Evolutionary conservation across 2,329 filamentous ascomycete genomes (phyloP), one percentile per base, ranked within the genome.

Genomic region (Aspergillus floridensis): DNA sequence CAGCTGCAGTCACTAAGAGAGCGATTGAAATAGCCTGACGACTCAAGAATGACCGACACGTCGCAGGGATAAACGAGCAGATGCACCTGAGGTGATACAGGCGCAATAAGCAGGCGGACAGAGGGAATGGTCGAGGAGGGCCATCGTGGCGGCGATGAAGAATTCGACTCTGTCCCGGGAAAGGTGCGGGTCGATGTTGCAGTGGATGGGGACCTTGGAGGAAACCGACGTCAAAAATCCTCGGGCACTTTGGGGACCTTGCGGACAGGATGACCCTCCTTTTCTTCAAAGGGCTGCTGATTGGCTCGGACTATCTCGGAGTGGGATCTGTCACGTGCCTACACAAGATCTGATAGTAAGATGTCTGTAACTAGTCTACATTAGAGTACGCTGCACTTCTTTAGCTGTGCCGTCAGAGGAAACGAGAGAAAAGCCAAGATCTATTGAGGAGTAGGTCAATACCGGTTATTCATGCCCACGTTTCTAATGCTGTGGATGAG

Each of bases 181-280:
- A 52, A 57, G 53, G 49, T 56, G 41, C 55, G n/a, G 53, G 49
- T 47, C 47, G 56, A 35, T 38, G 59, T 60, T 48, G 48, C 57
- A 59, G 58, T 59, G 60, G 59, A 70, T 69, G 71, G 58, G 69
- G 70, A 73, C 71, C 71, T 74, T 74, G 71, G 66, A 66, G 63
- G 65, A 62, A 58, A 61, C 51, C 52, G 56, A 22, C 49, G 44
- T 44, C 55, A 57, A 29, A 29, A 62, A 38, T 65, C 65, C 65
- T 61, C 49, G 60, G 19, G n/a, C 47, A 11, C 31, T 38, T 69
- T 67, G 71, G 66, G 72, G 66, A 74, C 72, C 72, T 73, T 74
- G 72, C 60, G 70, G 64, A 66, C 65, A 56, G 21, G 44, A 49
- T 61, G 59, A 44, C 38, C 61, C 57, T 59, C 55, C 55, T 35